Percentiles rank a stretch among this genome's conserved stretches.
Conservation (phyloP, 2,329 filamentous ascomycete genomes). For the Diaporthe sp. region DNA sequence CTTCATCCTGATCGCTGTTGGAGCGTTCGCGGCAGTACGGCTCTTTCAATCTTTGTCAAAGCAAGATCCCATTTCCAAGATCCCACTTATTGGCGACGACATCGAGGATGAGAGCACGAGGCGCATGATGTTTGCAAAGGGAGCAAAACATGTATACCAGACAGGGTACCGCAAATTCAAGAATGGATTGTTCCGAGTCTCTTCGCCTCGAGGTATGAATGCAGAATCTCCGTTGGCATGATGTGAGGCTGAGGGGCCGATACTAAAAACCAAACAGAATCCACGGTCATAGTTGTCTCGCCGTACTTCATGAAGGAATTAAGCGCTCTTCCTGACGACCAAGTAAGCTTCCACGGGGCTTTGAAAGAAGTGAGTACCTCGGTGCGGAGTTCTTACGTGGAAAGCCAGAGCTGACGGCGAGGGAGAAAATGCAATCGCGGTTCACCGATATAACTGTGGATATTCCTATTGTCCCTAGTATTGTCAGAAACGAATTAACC, state of each 20-base stretch:
- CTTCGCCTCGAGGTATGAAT: not conserved
- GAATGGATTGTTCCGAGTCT: slow-evolving; percentile 19
- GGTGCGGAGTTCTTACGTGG: not conserved
- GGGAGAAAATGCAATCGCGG: slow-evolving; percentile 34
- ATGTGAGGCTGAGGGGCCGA: slow-evolving; percentile 4
- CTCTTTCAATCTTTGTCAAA: slow-evolving; percentile 28
- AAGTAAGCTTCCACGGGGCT: slow-evolving; percentile 33
- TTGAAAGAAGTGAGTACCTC: slow-evolving; percentile 34
- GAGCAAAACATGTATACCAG: slow-evolving; percentile 46
- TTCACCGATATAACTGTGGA: slow-evolving; percentile 25
- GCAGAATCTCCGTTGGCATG: not conserved
- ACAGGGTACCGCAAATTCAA: slow-evolving; percentile 45
- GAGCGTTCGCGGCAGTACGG: slow-evolving; percentile 15
- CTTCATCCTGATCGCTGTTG: not conserved
- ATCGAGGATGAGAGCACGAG: slow-evolving; percentile 47
- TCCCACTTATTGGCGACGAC: slow-evolving; percentile 48
- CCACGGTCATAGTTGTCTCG: slow-evolving; percentile 26
- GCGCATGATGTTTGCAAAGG: slow-evolving; percentile 45
- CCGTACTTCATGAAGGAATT: slow-evolving; percentile 34
- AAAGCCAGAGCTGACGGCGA: slow-evolving; percentile 7
- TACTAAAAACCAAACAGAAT: slow-evolving; percentile 23
- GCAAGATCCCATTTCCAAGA: slow-evolving; percentile 42
- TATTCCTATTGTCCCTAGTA: slow-evolving; percentile 33
- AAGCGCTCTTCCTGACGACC: slow-evolving; percentile 37
- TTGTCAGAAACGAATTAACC: slow-evolving; percentile 36